Evolutionary conservation across 2,329 filamentous ascomycete genomes (phyloP), one percentile per base, ranked within the genome.

Genomic region (Coniochaeta hoffmannii): DNA sequence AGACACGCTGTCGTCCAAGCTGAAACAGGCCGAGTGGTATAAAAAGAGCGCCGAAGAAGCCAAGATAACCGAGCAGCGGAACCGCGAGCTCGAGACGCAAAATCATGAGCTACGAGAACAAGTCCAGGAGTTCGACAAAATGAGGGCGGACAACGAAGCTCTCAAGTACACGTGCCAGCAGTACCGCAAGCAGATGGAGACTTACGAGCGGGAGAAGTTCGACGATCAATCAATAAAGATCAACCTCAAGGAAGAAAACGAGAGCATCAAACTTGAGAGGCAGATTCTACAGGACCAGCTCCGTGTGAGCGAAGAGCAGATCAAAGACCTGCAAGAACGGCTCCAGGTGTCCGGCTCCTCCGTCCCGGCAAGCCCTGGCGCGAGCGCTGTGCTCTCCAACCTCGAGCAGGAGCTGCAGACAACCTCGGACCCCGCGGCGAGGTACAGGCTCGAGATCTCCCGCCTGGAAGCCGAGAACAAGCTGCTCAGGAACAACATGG

Each of bases 401-500:
- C 76, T 87, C 9, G 82, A 85, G 66, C 79, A 85, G 57, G 83
- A 87, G 65, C 73, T 87, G 4, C 77, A 81, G 53, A 74, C 73
- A 56, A 76, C 77, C 24, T 65, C 66, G 38, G 71, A 72, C 57
- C 70, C 73, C 6, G 68, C 70, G 12, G 62, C 69, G 2, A 72
- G 72, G 15, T 68, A 80, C 51, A 73, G 74, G 11, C 67, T 82
- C 17, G 79, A 83, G 63, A 65, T 83, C 22, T 80, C 80, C 30
- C 77, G 83, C 32, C 70, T 87, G 50, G 82, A 80, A 64, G 79
- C 83, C 6, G 84, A 87, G 66, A 85, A 84, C 61, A 76, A 78
- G 34, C 66, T 86, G 8, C 69, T 86, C 12, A 78, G 78, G 57
- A 79, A 75, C 58, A 81, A 76, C 52, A 72, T 81, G 53, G 76